Percentiles rank a stretch among this genome's conserved stretches.
These are phyloP conservation scores for Globisporangium radiosum DNA, from an alignment of 352 stramenopile genomes.

Conservation along the genomic window DNA sequence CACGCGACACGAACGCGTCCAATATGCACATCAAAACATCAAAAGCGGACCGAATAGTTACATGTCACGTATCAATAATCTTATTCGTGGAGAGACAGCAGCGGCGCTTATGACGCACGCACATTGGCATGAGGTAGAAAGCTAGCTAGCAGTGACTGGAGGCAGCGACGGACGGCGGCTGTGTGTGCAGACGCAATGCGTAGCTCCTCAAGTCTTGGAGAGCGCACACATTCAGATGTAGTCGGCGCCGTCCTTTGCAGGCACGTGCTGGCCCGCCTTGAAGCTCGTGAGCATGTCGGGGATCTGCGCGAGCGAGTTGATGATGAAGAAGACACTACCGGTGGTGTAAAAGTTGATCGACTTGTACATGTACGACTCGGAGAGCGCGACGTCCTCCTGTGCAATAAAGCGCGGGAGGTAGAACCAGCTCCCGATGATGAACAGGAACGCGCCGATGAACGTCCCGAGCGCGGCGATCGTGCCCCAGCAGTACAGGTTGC, in stretches of 20 bases:
- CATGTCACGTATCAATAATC: no score
- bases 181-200: no score
- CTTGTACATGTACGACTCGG: slow-evolving; percentile 67
- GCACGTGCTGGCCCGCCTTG: slow-evolving; percentile 19
- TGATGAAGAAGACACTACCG: slow-evolving; percentile 73
- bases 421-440: slow-evolving; percentile 77
- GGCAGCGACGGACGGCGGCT: no score
- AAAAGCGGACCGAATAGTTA: no score
- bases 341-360: slow-evolving; percentile 69
- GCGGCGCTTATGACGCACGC: no score
- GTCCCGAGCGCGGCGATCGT: slow-evolving; percentile 39
- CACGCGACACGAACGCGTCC: no score
- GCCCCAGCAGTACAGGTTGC: slow-evolving; percentile 53
- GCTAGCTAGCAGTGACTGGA: no score
- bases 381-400: slow-evolving; percentile 31
- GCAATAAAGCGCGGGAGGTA: slow-evolving; percentile 76
- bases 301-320: slow-evolving; percentile 55
- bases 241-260: slow-evolving; percentile 22
- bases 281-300: slow-evolving; percentile 43
- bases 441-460: slow-evolving; percentile 58
- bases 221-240: slow-evolving; percentile 13
- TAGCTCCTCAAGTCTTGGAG: no score
- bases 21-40: no score
- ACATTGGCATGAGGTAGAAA: no score
- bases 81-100: no score